Evolutionary conservation across 768 basidiomycete species (phyloP), one percentile per base, ranked within the genome.

Genomic region (Xerocomus potaroensis): DNA sequence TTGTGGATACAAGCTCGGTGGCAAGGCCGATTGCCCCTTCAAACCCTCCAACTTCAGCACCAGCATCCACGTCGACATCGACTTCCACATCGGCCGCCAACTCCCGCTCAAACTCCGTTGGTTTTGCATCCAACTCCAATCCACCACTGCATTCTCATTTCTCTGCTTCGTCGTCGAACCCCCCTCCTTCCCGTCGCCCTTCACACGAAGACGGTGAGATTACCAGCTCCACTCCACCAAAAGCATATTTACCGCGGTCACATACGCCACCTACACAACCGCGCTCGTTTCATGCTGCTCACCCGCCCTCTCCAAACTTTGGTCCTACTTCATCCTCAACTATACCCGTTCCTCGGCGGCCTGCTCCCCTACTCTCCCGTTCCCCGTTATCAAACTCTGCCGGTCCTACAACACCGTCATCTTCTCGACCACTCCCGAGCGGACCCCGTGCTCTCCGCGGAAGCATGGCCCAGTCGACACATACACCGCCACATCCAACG

Each of bases 121-220:
- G 61, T 14, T 47, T 50, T 24, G 18, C 49, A 1, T n/a, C 43
- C 9, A 58, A 41, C 46, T 14, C 19, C 7, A 49, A 36, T 40
- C 27, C 32, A 9, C n/a, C 31, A 2, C 30, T 26, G 12, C 36
- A 53, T n/a, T 14, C 44, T 12, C 41, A 41, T 12, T 4, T 41
- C 4, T 15, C 38, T 8, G 19, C 46, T 24, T 33, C 45, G 26
- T 33, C 45, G 26, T 51, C 54, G 12, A 54, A 16, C 15, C 29
- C 52, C 8, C 45, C 52, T 32, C 19, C 50, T 35, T 49, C 66
- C 8, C 62, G 62, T n/a, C 61, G 64, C 8, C 57, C 62, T 0
- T 71, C 75, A 5, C 75, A 73, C 22, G 78, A 80, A 57, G 78
- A 80, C 33, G 78, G 77, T 4, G 78, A 79, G 58, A 78, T 80